Percentiles rank a stretch among this genome's conserved stretches.
phyloP scores from a whole-genome alignment of 805 yeast species.

The Monosporozyma solicola region DNA sequence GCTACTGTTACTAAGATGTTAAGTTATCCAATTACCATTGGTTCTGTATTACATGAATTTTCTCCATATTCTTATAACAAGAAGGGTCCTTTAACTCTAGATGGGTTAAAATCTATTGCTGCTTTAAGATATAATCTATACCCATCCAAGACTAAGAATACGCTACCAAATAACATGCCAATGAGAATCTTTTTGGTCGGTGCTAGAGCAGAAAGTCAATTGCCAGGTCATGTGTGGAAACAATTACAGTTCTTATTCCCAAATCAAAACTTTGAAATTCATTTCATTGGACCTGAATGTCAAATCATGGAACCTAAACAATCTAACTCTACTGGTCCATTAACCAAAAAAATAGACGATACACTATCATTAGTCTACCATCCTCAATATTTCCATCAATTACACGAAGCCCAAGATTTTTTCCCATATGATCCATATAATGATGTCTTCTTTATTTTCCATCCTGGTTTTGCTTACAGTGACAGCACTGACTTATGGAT shows the following conservation, averaged over 20 bases:
- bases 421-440: conserved; percentile 97
- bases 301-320: conserved; percentile 24
- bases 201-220: conserved; percentile 86
- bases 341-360: conserved; percentile 65
- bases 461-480: conserved; percentile 86
- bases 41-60: conserved; percentile 68
- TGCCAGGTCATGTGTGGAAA: conserved; percentile 95
- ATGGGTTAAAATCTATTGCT: conserved; percentile 89
- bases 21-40: conserved; percentile 88
- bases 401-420: conserved; percentile 87
- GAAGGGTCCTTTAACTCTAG: conserved; percentile 79
- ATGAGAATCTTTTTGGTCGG: conserved; percentile 86
- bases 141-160: conserved; percentile 37
- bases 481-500: conserved; percentile 82
- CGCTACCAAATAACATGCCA: conserved; percentile 66
- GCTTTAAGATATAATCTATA: conserved; percentile 87
- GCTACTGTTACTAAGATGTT: conserved; percentile 94
- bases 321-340: conserved; percentile 43
- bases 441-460: conserved; percentile 89
- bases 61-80: conserved; percentile 79
- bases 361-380: conserved; percentile 74
- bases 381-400: conserved; percentile 84
- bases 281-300: conserved; percentile 92
- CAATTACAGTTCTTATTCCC: conserved; percentile 85
- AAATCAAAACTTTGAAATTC: conserved; percentile 69